These are phyloP conservation scores for Symbiodinium pilosum DNA, from an alignment of 73 alveolate species.

Conservation along the genomic window DNA sequence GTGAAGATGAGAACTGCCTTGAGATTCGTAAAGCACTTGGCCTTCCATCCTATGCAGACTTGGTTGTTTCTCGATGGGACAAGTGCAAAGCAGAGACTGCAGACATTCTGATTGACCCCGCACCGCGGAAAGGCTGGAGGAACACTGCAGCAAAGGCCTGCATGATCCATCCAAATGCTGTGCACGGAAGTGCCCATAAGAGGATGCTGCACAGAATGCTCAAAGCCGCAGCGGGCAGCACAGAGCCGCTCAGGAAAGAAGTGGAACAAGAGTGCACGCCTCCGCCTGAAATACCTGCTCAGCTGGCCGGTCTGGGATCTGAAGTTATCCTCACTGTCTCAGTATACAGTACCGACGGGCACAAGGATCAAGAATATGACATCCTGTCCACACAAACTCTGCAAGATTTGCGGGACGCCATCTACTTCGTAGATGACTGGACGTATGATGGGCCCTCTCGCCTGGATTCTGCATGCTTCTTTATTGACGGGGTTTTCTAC, in stretches of 20 bases:
- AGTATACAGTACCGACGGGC: neutral
- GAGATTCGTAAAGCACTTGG: neutral
- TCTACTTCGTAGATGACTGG: conserved; percentile 35
- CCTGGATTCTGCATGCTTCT: conserved; percentile 50
- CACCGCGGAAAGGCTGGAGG: neutral
- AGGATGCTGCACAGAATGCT: neutral
- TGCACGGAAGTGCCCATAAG: conserved; percentile 38
- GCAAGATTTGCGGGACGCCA: conserved; percentile 52
- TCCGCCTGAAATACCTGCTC: neutral
- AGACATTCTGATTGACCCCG: neutral
- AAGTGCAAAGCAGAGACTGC: neutral
- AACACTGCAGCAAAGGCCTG: neutral
- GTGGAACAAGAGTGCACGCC: neutral
- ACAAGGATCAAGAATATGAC: conserved; percentile 63
- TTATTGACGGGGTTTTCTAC: conserved; percentile 50
- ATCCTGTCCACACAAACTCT: conserved; percentile 34
- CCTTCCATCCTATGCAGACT: neutral
- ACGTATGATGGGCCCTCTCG: conserved; percentile 53
- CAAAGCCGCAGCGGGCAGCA: neutral
- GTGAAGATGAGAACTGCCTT: neutral
- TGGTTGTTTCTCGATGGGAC: neutral
- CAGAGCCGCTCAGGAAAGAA: neutral
- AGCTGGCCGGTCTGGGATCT: neutral
- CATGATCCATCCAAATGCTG: neutral
- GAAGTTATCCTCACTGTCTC: conserved; percentile 31